These are phyloP conservation scores for Rhododendron molle DNA, from an alignment of 148 eudicot species.

Conservation along the genomic window DNA sequence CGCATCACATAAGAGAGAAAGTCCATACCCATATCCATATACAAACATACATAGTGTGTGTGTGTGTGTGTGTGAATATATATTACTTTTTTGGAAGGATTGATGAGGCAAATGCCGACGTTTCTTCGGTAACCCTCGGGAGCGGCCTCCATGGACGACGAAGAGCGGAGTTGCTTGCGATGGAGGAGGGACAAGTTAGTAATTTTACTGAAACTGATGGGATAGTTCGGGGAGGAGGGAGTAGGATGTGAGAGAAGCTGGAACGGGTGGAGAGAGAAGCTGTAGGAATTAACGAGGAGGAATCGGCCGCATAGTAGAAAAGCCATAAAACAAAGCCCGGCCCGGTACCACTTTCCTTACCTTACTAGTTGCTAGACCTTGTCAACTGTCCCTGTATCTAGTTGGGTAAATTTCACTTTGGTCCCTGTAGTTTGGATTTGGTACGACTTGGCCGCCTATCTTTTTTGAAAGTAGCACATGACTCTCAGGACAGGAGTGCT, in stretches of 20 bases:
- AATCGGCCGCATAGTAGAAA: constrained; percentile 24
- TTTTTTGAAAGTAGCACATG: background rate
- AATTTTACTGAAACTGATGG: constrained; percentile 19
- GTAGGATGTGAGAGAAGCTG: constrained; percentile 9
- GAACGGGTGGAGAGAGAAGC: constrained; percentile 13
- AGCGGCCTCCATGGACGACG: constrained; percentile 65
- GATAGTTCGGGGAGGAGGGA: constrained; percentile 22
- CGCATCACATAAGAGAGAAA: background rate
- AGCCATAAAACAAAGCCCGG: constrained; percentile 23
- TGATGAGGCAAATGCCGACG: constrained; percentile 88
- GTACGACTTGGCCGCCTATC: background rate
- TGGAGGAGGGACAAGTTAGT: constrained; percentile 22
- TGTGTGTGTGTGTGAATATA: no score
- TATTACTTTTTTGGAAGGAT: constrained; percentile 60
- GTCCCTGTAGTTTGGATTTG: background rate
- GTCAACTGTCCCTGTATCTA: background rate
- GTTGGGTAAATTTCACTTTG: background rate
- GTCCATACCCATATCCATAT: background rate
- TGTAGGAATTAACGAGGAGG: constrained; percentile 15
- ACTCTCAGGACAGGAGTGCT: no score
- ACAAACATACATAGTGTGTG: background rate
- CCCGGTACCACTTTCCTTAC: background rate
- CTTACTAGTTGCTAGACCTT: background rate
- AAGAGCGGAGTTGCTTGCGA: constrained; percentile 8
- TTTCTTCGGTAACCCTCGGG: constrained; percentile 77